These are phyloP conservation scores for Colletotrichum noveboracense DNA, from an alignment of 2,329 filamentous ascomycete genomes.

Conservation along the genomic window DNA sequence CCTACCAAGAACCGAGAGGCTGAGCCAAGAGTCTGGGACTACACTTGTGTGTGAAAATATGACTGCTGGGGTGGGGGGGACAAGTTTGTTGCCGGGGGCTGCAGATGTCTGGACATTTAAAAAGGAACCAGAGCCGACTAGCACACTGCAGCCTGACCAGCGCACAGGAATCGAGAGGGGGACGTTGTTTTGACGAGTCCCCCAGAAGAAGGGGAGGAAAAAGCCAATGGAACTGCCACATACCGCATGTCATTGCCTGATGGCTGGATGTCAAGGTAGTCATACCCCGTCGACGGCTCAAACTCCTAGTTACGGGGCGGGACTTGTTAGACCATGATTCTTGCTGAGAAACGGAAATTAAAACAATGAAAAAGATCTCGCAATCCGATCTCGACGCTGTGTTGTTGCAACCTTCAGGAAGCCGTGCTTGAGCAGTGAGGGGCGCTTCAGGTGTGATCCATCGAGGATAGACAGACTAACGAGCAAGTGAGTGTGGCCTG, in stretches of 20 bases:
- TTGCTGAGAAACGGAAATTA: not conserved
- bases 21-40: not conserved
- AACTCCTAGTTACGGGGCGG: conserved; percentile 52
- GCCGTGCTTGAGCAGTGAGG: not conserved
- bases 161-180: not conserved
- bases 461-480: not conserved
- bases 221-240: conserved; percentile 34
- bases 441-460: conserved; percentile 6
- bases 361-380: conserved; percentile 1
- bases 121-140: conserved; percentile 18
- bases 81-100: not conserved
- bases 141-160: not conserved
- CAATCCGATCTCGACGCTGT: conserved; percentile 11
- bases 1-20: not conserved
- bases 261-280: conserved; percentile 58
- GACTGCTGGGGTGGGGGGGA: not conserved
- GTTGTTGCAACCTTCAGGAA: not conserved
- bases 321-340: conserved; percentile 28
- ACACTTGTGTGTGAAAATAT: not conserved
- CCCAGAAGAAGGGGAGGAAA: not conserved
- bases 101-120: not conserved
- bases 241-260: conserved; percentile 60
- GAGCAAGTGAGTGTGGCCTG: not conserved
- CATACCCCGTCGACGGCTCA: conserved; percentile 59
- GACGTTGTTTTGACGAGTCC: not conserved